These are phyloP conservation scores for Allantophomopsis cytisporea DNA, from an alignment of 2,329 filamentous ascomycete genomes.

Conservation along the genomic window DNA sequence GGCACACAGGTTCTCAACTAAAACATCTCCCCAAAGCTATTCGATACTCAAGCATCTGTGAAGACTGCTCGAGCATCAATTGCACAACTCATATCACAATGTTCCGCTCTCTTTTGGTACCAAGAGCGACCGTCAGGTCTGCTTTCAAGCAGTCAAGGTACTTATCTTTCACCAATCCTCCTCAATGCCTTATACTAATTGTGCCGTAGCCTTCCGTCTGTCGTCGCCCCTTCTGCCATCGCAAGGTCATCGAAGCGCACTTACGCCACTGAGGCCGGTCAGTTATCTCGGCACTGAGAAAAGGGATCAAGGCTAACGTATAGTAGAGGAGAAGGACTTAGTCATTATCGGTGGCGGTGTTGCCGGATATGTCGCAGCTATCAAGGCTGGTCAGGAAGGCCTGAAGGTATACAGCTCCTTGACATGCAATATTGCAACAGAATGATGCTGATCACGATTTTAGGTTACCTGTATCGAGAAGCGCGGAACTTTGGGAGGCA, in stretches of 20 bases:
- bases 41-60: too few relatives aligned
- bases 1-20: too few relatives aligned
- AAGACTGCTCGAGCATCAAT: too few relatives aligned
- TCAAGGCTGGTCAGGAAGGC: conserved; percentile 96
- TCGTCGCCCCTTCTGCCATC: conserved; percentile 28
- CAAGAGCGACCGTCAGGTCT: conserved; percentile 41
- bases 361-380: conserved; percentile 95
- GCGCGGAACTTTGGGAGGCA: conserved; percentile 86
- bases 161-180: conserved; percentile 13
- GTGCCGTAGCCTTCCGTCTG: conserved; percentile 19
- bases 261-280: conserved; percentile 35
- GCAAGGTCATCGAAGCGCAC: conserved; percentile 43
- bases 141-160: conserved; percentile 39
- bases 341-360: conserved; percentile 97
- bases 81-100: conserved; percentile 25
- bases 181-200: conserved; percentile 1
- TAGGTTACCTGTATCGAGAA: conserved; percentile 98
- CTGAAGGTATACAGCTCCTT: conserved; percentile 55
- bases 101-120: conserved; percentile 48
- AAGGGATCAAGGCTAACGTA: conserved; percentile 37
- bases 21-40: too few relatives aligned
- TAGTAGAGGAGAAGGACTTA: conserved; percentile 83
- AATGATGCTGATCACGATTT: conserved; percentile 5
- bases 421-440: too few relatives aligned
- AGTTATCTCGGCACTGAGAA: conserved; percentile 25